Conservation (phyloP, 75 land plant genomes). For the Larix kaempferi region DNA sequence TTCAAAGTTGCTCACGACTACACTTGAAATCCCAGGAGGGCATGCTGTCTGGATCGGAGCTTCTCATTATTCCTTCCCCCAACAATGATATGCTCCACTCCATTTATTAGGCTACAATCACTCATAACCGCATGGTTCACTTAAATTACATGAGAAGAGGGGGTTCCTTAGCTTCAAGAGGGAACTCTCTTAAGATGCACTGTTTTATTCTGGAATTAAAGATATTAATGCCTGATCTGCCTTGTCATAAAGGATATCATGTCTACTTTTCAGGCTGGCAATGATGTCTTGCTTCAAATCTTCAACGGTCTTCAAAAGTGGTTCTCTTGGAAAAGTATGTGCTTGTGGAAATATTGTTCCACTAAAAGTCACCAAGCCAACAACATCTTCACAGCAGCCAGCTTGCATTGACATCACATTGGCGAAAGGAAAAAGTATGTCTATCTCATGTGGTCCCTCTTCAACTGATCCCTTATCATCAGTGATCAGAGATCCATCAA, state of each 20-base stretch:
- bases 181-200: too few relatives aligned
- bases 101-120: slow-evolving; percentile 89
- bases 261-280: too few relatives aligned
- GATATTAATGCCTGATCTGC: too few relatives aligned
- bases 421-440: slow-evolving; percentile 59
- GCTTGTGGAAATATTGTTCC: slow-evolving; percentile 75
- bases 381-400: slow-evolving; percentile 49
- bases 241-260: too few relatives aligned
- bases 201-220: too few relatives aligned
- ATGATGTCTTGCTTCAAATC: slow-evolving; percentile 51
- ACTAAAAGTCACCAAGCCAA: slow-evolving; percentile 49
- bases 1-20: slow-evolving; percentile 93
- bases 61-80: slow-evolving; percentile 95
- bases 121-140: slow-evolving; percentile 58
- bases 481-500: slow-evolving; percentile 64
- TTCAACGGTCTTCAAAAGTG: slow-evolving; percentile 47
- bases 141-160: too few relatives aligned
- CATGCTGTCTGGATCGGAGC: slow-evolving; percentile 89
- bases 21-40: slow-evolving; percentile 72
- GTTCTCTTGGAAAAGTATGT: slow-evolving; percentile 54
- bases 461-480: slow-evolving; percentile 30
- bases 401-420: slow-evolving; percentile 20
- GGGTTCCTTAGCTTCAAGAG: too few relatives aligned
- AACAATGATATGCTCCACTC: slow-evolving; percentile 94
- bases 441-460: slow-evolving; percentile 61